Base-by-base conservation (phyloP, 805 yeast species). In the Hanseniaspora pseudoguilliermondii region DNA sequence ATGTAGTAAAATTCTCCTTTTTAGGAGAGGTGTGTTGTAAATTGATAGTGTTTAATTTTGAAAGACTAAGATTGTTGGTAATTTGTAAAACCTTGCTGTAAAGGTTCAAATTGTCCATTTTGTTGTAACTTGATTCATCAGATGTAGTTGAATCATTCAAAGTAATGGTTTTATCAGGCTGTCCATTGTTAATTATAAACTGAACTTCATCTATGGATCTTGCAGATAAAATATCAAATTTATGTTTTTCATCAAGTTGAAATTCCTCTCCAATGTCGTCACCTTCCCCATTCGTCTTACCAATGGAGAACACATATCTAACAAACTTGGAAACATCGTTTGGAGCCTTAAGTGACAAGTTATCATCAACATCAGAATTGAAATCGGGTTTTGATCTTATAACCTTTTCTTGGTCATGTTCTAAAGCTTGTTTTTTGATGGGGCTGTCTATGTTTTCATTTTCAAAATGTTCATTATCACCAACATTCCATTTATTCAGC, bases 161-260 rank as follows among this genome's bases (percentile, higher is more conserved):
- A 55, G 49, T 47, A 57, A 23, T 20, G 48, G 54, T 40, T 10
- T 40, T 21, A 50, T 50, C 35, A 8, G 10, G 35, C 3, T 38
- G 70, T 61, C 78, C 80, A 61, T 73, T 72, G 11, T 79, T 63
- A 5, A 80, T 71, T 48, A 81, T 66, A 59, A 68, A 75, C 62
- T 82, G 84, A 48, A 83, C 76, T 64, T 85, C 90, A 60, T 81
- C 84, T 29, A 83, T 75, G 2, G 85, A 80, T 63, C 88, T 72
- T 2, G 87, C 87, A 65, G 87, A 80, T 57, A 85, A 66, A 9
- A 82, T 70, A 66, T 84, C 91, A 57, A 80, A 74, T 60, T 80
- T 75, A 2, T 68, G 60, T n/a, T 25, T 39, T 10, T 36, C 34
- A 21, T 32, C 46, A n/a, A 25, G 48, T 44, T 44, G 61, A 54